Conservation (phyloP, 2,329 filamentous ascomycete genomes). For the Coniosporium tulheliwenetii region DNA sequence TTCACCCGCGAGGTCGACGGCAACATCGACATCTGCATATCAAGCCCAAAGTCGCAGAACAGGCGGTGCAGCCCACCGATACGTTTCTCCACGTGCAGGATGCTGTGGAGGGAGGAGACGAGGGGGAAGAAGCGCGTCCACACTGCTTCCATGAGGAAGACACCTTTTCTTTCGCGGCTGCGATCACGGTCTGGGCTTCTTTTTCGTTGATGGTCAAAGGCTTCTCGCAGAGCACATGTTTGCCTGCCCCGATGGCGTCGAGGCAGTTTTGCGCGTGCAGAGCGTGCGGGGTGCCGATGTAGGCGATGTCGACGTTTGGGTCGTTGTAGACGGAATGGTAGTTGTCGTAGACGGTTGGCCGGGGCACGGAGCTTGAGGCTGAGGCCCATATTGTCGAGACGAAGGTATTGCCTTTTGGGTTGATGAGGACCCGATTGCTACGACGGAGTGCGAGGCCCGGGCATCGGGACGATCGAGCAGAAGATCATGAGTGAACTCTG, state of each 20-base stretch:
- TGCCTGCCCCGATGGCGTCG: conserved; percentile 26
- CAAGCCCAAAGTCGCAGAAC: conserved; percentile 24
- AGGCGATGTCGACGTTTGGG: conserved; percentile 27
- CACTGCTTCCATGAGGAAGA: conserved; percentile 32
- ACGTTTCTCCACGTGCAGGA: conserved; percentile 23
- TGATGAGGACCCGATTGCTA: neutral
- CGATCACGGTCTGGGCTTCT: conserved; percentile 25
- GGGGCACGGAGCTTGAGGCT: neutral
- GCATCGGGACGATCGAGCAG: conserved; percentile 37
- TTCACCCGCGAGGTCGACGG: conserved; percentile 11
- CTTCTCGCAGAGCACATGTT: conserved; percentile 32
- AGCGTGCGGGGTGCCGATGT: conserved; percentile 30
- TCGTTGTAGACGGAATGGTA: conserved; percentile 26
- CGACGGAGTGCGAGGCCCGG: neutral
- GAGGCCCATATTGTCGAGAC: neutral
- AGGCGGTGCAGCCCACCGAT: conserved; percentile 24
- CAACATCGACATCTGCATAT: conserved; percentile 18
- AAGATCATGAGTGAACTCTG: conserved; percentile 56
- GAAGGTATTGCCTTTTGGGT: neutral
- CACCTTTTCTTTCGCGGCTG: conserved; percentile 20
- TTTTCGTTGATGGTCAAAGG: conserved; percentile 25
- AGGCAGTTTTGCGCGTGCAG: conserved; percentile 29
- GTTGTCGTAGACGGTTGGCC: conserved; percentile 21
- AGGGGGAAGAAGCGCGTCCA: conserved; percentile 30
- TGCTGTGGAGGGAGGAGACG: conserved; percentile 15